Evolutionary conservation across 495 filamentous ascomycete species (phyloP), one percentile per base, ranked within the genome.

Genomic region (Penicillium roqueforti): DNA sequence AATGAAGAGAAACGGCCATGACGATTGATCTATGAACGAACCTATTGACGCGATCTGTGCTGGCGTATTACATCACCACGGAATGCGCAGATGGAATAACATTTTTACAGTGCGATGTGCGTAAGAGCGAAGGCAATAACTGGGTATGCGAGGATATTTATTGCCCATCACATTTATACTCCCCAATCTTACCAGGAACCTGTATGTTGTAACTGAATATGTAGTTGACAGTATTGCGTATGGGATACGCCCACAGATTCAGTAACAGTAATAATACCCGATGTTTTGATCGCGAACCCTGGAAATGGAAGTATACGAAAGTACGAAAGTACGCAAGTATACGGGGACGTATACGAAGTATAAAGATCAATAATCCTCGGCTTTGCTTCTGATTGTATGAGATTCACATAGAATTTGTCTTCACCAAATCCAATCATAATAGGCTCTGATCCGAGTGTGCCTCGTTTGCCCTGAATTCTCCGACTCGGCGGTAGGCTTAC

Each of bases 171-270:
- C n/a, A n/a, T n/a, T 52, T 50, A 47, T 52, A 53, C 34, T n/a
- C n/a, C 29, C 39, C 44, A 62, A 65, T 57, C 26, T 60, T 65
- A 63, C 59, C 57, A 65, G 59, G 62, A 57, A 65, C 59, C 40
- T 22, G 45, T 56, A 53, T 16, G 39, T 38, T 26, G 32, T 36
- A 36, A 36, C 32, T 36, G 48, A 46, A 14, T 2, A 23, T 23
- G 32, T 48, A 38, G 34, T 36, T 36, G 32, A 45, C 53, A 59
- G 63, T 63, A 63, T 58, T 53, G 53, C 40, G 63, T 61, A 63
- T 36, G 36, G 43, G 34, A 47, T 61, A 64, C 39, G 25, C 53
- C n/a, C 36, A 54, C 39, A 22, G 3, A 29, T 46, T 47, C 32
- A 52, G 59, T 47, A 48, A 53, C 51, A 57, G 58, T 61, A 58